Evolutionary conservation across 2,329 filamentous ascomycete species (phyloP), one percentile per base, ranked within the genome.

Genomic region (Neofusicoccum parvum): DNA sequence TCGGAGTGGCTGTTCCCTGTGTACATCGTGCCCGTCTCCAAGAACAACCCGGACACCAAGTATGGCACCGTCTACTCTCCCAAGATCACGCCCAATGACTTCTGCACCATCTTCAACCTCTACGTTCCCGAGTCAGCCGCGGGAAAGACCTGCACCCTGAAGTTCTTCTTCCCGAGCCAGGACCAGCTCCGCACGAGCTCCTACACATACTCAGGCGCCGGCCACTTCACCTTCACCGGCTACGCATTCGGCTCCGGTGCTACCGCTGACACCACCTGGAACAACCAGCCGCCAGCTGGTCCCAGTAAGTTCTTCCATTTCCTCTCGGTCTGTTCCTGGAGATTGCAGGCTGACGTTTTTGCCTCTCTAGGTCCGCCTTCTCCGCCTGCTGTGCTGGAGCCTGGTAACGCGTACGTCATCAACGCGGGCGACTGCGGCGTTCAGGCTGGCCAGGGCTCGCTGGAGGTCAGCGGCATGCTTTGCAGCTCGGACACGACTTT

Each of bases 211-310:
- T 39, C 63, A 39, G 69, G 68, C 15, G 43, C 65, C 4, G 69
- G 69, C 6, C 68, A 70, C 53, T 70, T 69, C 65, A 70, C 66
- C 43, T 70, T 70, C 64, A 68, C 67, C n/a, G 68, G 69, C 23
- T 71, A 68, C 56, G 50, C 69, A 11, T 65, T 67, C 23, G 70
- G 70, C 23, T 51, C 64, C 27, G 69, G 69, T 23, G 66, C 68
- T 3, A 63, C 66, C 15, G 66, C 66, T 2, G 46, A 50, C 11
- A 71, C 70, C 12, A 71, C 69, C 3, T 71, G 67, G 49, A 69
- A 70, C 54, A 68, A 68, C 11, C 70, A 70, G 67, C 70, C 70
- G 36, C 9, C 67, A 2, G 58, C 67, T 12, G 69, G 69, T 20
- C 68, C 69, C 6, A 70, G 68, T 65, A 50, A 27, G 62, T 64